phyloP scores from a whole-genome alignment of 805 yeast species.

The Groenewaldozyma tartarivorans region DNA sequence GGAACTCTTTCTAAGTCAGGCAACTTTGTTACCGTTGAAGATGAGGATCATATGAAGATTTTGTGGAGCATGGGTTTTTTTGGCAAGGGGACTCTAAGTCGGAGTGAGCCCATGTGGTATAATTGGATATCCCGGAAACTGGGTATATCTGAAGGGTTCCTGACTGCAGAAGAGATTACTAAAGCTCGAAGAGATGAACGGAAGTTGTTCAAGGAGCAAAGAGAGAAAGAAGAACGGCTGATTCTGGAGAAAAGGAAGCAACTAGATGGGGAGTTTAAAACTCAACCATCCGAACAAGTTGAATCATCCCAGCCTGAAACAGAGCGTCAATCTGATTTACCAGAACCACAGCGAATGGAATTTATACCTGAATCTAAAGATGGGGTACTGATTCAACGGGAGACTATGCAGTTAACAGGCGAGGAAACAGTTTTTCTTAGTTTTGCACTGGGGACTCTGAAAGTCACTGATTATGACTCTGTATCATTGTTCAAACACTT shows the following conservation, averaged over 20 bases:
- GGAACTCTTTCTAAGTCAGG: slow-evolving; percentile 15
- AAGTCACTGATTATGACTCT: slow-evolving; percentile 23
- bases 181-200: slow-evolving; percentile 62
- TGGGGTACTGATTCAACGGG: slow-evolving; percentile 23
- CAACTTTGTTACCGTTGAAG: slow-evolving; percentile 27
- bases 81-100: slow-evolving; percentile 82
- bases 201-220: slow-evolving; percentile 55
- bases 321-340: neutral
- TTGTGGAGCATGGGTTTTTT: slow-evolving; percentile 86
- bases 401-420: slow-evolving; percentile 58
- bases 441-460: slow-evolving; percentile 44
- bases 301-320: neutral
- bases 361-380: slow-evolving; percentile 18
- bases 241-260: slow-evolving; percentile 34
- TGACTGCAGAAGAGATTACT: slow-evolving; percentile 66
- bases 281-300: slow-evolving; percentile 1
- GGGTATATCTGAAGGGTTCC: slow-evolving; percentile 26
- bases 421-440: slow-evolving; percentile 65
- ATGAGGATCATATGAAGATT: slow-evolving; percentile 36
- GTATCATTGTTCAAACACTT: slow-evolving; percentile 19
- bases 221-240: slow-evolving; percentile 49
- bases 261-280: slow-evolving; percentile 27
- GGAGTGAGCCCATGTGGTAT: slow-evolving; percentile 91
- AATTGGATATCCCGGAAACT: slow-evolving; percentile 49
- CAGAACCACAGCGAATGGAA: slow-evolving; percentile 28